A percentile compares a stretch with the other conserved stretches of the same genome.
Conservation (phyloP, 139 green algal genomes). For the Yamagishiella unicocca region DNA sequence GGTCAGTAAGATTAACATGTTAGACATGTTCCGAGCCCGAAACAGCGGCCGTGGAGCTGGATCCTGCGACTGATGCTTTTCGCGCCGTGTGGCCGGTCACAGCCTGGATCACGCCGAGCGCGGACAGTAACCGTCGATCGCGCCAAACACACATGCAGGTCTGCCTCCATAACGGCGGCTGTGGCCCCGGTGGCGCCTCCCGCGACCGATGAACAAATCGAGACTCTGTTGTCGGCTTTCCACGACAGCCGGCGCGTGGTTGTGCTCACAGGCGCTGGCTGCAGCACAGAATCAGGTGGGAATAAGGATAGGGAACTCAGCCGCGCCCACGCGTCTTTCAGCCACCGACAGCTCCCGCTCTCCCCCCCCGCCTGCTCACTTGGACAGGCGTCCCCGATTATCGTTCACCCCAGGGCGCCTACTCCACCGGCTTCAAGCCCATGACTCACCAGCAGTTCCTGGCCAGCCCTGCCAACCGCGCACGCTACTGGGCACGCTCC, state of each 20-base stretch:
- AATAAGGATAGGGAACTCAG: no score
- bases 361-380: no score
- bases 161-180: neutral
- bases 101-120: no score
- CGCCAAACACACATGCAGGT: no score
- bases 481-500: slow-evolving; percentile 92
- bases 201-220: neutral
- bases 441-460: slow-evolving; percentile 98
- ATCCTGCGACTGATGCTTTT: no score
- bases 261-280: slow-evolving; percentile 70
- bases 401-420: slow-evolving; percentile 86
- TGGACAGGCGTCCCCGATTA: slow-evolving; percentile 94
- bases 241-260: neutral
- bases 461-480: slow-evolving; percentile 59
- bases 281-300: slow-evolving; percentile 79
- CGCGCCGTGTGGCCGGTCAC: no score
- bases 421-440: slow-evolving; percentile 94
- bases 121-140: no score
- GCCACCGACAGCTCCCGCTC: no score
- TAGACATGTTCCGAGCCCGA: no score
- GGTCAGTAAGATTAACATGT: no score
- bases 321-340: no score
- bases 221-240: slow-evolving; percentile 1
- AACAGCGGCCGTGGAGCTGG: no score
- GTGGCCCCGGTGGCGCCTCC: neutral